Evolutionary conservation across 129 eudicot species (phyloP).

Genomic region (Flaveria trinervia): DNA sequence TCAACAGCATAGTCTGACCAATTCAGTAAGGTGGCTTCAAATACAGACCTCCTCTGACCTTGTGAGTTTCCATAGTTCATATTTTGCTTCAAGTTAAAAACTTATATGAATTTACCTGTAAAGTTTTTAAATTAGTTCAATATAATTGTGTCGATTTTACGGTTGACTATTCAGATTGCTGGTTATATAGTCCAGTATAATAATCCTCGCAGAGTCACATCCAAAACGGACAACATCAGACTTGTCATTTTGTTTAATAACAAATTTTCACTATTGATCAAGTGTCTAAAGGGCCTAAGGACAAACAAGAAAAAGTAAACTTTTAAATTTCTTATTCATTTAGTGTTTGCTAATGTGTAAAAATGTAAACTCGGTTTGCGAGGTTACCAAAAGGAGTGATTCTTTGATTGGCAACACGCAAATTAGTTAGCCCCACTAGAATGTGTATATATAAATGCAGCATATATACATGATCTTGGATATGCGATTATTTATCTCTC

Average conservation of each 20-base stretch:
- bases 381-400: not conserved
- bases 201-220: not conserved
- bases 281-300: not conserved
- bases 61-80: constrained; percentile 40
- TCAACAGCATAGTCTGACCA: constrained; percentile 61
- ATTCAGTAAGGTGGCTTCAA: constrained; percentile 83
- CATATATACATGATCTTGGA: not conserved
- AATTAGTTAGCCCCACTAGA: not conserved
- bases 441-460: not conserved
- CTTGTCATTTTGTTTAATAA: not conserved
- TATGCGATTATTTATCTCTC: constrained; percentile 1
- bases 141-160: not conserved
- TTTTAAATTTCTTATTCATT: not conserved
- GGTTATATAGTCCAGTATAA: not conserved
- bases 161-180: not conserved
- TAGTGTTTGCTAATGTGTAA: not conserved
- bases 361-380: not conserved
- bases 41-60: constrained; percentile 75
- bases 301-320: not conserved
- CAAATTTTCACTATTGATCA: not conserved
- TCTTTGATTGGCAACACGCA: not conserved
- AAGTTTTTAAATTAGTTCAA: not conserved
- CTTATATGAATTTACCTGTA: not conserved
- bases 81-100: not conserved
- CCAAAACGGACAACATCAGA: not conserved